Percentiles rank a stretch among this genome's conserved stretches.
Evolutionary conservation across 305 asterid species (phyloP).

Genomic region (Caryopteris hybrid): DNA sequence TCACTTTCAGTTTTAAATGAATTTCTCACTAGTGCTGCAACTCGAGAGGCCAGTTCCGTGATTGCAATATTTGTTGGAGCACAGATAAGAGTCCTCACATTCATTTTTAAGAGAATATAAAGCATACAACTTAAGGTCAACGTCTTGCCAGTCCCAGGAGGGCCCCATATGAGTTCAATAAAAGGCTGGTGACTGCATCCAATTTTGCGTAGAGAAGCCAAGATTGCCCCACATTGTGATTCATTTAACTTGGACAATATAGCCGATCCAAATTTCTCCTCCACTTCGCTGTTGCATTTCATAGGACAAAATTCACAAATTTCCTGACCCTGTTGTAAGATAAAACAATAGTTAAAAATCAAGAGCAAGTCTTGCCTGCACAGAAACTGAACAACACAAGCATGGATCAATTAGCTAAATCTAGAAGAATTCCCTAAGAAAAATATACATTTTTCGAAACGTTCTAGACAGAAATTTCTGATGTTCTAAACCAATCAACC

Average conservation of each 20-base stretch:
- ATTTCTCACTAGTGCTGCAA: constrained; percentile 30
- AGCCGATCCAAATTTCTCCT: constrained; percentile 16
- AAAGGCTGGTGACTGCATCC: constrained; percentile 39
- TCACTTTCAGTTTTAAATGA: constrained; percentile 23
- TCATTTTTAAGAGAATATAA: constrained; percentile 34
- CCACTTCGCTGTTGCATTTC: not conserved
- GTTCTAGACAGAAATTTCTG: not conserved
- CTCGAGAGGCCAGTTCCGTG: constrained; percentile 43
- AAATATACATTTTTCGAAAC: no score
- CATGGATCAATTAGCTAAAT: no score
- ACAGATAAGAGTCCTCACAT: constrained; percentile 42
- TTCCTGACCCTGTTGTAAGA: constrained; percentile 22
- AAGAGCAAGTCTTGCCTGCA: not conserved
- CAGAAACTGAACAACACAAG: no score
- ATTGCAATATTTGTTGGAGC: constrained; percentile 63
- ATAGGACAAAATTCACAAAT: constrained; percentile 28
- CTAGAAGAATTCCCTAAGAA: no score
- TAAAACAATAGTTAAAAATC: not conserved
- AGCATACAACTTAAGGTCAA: constrained; percentile 44
- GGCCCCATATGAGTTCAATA: constrained; percentile 68
- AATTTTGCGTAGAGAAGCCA: constrained; percentile 18
- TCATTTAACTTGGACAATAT: constrained; percentile 30
- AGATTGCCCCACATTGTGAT: constrained; percentile 47
- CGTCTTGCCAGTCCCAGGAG: constrained; percentile 77
- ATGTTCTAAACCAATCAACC: not conserved